phyloP scores from a whole-genome alignment of 257 asterid genomes.

The Phtheirospermum japonicum region DNA sequence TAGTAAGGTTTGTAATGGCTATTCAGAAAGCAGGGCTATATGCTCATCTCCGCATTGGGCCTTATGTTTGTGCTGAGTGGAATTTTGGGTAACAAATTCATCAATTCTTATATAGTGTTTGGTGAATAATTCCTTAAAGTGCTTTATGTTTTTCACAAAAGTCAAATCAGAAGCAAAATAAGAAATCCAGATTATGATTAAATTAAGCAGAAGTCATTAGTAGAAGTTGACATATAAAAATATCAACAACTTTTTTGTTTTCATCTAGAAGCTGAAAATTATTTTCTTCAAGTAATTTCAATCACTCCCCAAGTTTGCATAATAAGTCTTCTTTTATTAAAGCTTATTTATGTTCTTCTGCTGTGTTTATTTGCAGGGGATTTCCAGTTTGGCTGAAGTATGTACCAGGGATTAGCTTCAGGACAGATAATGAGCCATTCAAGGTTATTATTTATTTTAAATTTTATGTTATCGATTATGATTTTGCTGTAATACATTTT shows the following conservation, averaged over 20 bases:
- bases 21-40: constrained; percentile 84
- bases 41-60: constrained; percentile 87
- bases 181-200: too few relatives aligned
- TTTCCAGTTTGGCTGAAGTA: constrained; percentile 95
- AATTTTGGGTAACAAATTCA: constrained; percentile 65
- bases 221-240: too few relatives aligned
- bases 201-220: too few relatives aligned
- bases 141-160: neutral
- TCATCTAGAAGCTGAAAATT: neutral
- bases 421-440: constrained; percentile 90
- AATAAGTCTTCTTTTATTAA: neutral
- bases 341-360: neutral
- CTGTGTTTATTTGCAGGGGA: constrained; percentile 47
- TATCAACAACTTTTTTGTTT: too few relatives aligned
- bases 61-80: constrained; percentile 96
- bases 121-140: neutral
- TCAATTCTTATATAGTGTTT: neutral
- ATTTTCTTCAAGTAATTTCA: too few relatives aligned
- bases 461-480: neutral
- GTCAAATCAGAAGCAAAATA: neutral
- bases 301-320: too few relatives aligned
- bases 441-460: constrained; percentile 47
- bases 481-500: constrained; percentile 9
- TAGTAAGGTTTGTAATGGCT: constrained; percentile 79
- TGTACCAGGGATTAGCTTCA: constrained; percentile 90